Base-by-base conservation (phyloP, 2,329 filamentous ascomycete genomes). In the Ceratocystis lukuohia region DNA sequence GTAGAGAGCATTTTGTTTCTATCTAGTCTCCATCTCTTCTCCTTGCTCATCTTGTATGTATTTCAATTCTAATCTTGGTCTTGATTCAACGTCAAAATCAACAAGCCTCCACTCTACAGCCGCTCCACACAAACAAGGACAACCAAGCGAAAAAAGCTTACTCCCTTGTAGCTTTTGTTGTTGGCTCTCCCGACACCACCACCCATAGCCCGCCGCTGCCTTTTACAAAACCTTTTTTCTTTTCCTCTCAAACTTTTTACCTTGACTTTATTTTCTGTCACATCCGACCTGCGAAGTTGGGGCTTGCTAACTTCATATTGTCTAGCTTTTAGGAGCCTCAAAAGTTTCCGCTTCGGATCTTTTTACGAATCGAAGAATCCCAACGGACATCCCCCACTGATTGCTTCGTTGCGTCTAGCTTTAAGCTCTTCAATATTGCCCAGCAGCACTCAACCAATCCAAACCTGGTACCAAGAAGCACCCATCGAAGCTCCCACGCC, bases 341-440 rank as follows among this genome's bases (percentile, higher is more conserved):
- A 62, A n/a, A 22, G 20, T 48, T 28, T 22, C n/a, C 15, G 20
- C 48, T 25, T 17, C 48, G 30, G 30, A 12, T 59, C 61, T 59
- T 48, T 44, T 28, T 63, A 37, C 44, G 37, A 59, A n/a, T 48
- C 57, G 63, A 46, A 59, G 50, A 68, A 63, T 66, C 53, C 28
- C 64, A 66, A 64, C 67, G 67, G 67, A 68, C 64, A 64, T 64
- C 53, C 41, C 67, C 67, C 67, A 66, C 53, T 44, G 62, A 62
- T 66, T 68, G 46, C 45, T 68, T 64, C 67, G 67, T 66, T 61
- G 37, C 56, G 50, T 57, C 53, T 41, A 33, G 57, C 45, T 66
- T 41, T 64, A 45, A 66, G 64, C 61, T 61, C 66, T 45, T 22
- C 61, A 44, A 44, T 45, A 48, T 15, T 41, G 20, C 20, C 15